A percentile compares a stretch with the other conserved stretches of the same genome.
Evolutionary conservation across 1,284 basidiomycete species (phyloP).

Genomic region (Phellopilus nigrolimitatus): DNA sequence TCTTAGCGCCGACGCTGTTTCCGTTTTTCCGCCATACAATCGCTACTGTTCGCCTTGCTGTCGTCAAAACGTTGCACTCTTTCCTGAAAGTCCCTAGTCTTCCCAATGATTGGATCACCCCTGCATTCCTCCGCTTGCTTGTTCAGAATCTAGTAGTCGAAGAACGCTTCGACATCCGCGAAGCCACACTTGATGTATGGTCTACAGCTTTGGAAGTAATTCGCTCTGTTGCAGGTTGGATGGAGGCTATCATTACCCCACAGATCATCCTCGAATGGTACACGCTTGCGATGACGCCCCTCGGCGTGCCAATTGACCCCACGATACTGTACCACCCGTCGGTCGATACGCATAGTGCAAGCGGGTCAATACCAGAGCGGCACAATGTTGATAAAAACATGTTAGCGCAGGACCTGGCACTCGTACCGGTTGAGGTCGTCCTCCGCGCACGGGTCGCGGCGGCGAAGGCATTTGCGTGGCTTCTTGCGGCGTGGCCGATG

Average conservation of each 20-base stretch:
- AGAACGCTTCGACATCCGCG: conserved; percentile 82
- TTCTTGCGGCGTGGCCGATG: conserved; percentile 66
- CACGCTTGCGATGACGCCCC: conserved; percentile 84
- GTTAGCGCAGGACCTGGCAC: conserved; percentile 84
- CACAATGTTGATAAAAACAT: conserved; percentile 98
- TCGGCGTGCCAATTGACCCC: conserved; percentile 78
- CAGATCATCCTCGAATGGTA: conserved; percentile 77
- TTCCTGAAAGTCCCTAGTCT: conserved; percentile 80
- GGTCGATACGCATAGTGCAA: conserved; percentile 39
- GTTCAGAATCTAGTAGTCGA: conserved; percentile 96
- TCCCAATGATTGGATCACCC: conserved; percentile 79
- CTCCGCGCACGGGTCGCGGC: conserved; percentile 81
- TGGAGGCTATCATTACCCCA: conserved; percentile 50
- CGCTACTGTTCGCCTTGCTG: conserved; percentile 86
- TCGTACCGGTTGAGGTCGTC: conserved; percentile 78
- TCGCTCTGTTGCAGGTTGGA: conserved; percentile 39
- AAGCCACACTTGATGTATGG: conserved; percentile 80
- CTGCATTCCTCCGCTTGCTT: conserved; percentile 76
- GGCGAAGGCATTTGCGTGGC: conserved; percentile 73
- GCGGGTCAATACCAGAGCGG: conserved; percentile 47
- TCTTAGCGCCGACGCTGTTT: conserved; percentile 84
- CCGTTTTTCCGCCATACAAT: conserved; percentile 99
- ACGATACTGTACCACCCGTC: conserved; percentile 67
- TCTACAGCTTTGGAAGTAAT: conserved; percentile 61
- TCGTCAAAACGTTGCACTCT: conserved; percentile 84